Evolutionary conservation across 441 rosid genomes (phyloP).

Genomic region (Pelargonium myrrhifolium): DNA sequence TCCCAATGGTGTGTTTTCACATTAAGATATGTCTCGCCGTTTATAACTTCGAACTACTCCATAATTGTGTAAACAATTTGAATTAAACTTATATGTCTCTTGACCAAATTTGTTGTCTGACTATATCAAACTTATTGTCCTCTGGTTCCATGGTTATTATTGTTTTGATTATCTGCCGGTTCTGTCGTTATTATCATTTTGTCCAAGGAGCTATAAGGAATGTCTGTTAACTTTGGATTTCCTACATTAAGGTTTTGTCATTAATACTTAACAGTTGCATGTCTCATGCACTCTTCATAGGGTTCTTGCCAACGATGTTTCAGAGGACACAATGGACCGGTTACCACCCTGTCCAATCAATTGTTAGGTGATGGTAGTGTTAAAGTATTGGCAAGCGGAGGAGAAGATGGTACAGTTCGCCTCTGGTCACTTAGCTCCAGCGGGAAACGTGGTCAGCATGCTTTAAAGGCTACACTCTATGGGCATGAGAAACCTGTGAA

Average conservation of each 20-base stretch:
- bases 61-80: too few species aligned
- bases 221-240: not conserved
- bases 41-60: too few species aligned
- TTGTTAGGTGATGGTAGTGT: constrained; percentile 40
- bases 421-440: constrained; percentile 60
- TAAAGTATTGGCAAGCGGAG: constrained; percentile 59
- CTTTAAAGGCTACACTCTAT: constrained; percentile 51
- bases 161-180: not conserved
- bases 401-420: constrained; percentile 64
- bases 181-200: not conserved
- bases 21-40: too few species aligned
- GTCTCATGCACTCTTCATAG: constrained; percentile 26
- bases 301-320: constrained; percentile 51
- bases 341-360: constrained; percentile 48
- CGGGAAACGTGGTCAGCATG: constrained; percentile 45
- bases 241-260: not conserved
- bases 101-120: too few species aligned
- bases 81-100: too few species aligned
- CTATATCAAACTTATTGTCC: not conserved
- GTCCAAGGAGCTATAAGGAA: not conserved
- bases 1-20: not conserved
- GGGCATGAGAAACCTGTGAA: constrained; percentile 57
- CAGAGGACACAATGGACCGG: constrained; percentile 56
- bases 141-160: not conserved
- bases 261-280: not conserved